Base-by-base conservation (phyloP, 257 asterid genomes). In the Gentiana straminea region DNA sequence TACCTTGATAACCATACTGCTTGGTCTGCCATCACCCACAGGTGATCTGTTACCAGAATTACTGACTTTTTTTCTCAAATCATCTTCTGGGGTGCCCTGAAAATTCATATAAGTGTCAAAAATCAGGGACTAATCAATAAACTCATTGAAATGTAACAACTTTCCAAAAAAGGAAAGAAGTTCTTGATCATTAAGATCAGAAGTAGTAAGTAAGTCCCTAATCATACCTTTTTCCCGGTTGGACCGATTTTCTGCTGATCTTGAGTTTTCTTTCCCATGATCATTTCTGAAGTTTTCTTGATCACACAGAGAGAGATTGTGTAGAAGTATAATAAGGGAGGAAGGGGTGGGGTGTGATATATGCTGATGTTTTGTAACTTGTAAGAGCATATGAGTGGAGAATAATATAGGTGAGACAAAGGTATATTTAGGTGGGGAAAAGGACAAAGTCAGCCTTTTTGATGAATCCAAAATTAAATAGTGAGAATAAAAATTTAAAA, bases 1-100 rank as follows among this genome's bases (percentile, higher is more conserved):
- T 81, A 77, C 94, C 96, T 81, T 79, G 13, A 86, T 37, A 10
- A 84, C 83, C 96, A 86, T 76, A 79, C 94, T 86, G 61, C 55
- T 86, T 47, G 86, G 84, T 72, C 82, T 79, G 76, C 77, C 81
- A 37, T 74, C 61, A 4, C 59, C 65, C 11, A 15, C 34, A 1
- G 57, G 56, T 15, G 79, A 55, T 60, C 67, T 57, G 73, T 77
- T 48, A 77, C 75, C 6, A 8, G 56, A 35, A 46, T 57, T 69
- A 15, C 77, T 71, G 36, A 49, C 37, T 15, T 84, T 69, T 77
- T 74, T 82, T 51, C 80, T 70, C 72, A 71, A 36, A 51, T 82
- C 93, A 24, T 76, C 88, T 68, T 84, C 86, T 50, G 65, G 72
- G 50, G 48, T 61, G 50, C 62, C 73, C 81, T 83, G 62, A 4